A percentile compares a stretch with the other conserved stretches of the same genome.
Evolutionary conservation across 352 stramenopile genomes (phyloP).

Genomic region (Phytophthora citricola): DNA sequence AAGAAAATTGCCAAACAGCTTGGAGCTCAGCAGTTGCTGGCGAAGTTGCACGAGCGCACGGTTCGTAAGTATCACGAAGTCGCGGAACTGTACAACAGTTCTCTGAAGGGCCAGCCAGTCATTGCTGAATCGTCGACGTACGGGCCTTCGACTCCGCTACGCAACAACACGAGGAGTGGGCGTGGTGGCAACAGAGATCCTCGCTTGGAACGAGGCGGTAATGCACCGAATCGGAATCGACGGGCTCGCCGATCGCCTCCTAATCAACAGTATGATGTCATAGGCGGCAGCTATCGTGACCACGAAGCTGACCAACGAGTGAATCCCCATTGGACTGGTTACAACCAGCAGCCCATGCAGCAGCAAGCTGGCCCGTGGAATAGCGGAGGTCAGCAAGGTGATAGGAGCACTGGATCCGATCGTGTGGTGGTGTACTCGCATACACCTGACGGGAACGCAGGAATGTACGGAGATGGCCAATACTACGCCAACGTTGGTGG

Average conservation of each 20-base stretch:
- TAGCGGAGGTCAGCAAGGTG: slow-evolving; percentile 20
- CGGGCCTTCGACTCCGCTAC: slow-evolving; percentile 18
- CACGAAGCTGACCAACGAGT: slow-evolving; percentile 37
- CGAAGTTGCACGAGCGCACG: slow-evolving; percentile 64
- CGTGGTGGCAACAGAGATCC: slow-evolving; percentile 30
- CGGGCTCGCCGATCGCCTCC: slow-evolving; percentile 23
- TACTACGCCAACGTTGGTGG: slow-evolving; percentile 25
- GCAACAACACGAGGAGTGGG: slow-evolving; percentile 14
- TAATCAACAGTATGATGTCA: slow-evolving; percentile 34
- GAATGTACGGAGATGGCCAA: slow-evolving; percentile 27
- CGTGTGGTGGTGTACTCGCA: slow-evolving; percentile 49
- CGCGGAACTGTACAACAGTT: slow-evolving; percentile 76
- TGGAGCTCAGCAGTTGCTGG: slow-evolving; percentile 73
- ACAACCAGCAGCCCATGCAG: slow-evolving; percentile 37
- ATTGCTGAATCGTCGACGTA: slow-evolving; percentile 31
- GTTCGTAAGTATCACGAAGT: slow-evolving; percentile 64
- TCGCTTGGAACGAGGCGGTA: slow-evolving; percentile 26
- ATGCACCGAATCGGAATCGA: slow-evolving; percentile 25
- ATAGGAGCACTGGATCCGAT: slow-evolving; percentile 24
- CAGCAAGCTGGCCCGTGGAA: slow-evolving; percentile 27
- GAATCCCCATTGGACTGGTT: slow-evolving; percentile 33
- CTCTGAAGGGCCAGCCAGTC: slow-evolving; percentile 42
- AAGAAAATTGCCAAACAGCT: slow-evolving; percentile 88
- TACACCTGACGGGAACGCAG: slow-evolving; percentile 8
- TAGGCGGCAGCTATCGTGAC: slow-evolving; percentile 29